phyloP scores from a whole-genome alignment of 352 stramenopile genomes.

The Globisporangium middletonii region DNA sequence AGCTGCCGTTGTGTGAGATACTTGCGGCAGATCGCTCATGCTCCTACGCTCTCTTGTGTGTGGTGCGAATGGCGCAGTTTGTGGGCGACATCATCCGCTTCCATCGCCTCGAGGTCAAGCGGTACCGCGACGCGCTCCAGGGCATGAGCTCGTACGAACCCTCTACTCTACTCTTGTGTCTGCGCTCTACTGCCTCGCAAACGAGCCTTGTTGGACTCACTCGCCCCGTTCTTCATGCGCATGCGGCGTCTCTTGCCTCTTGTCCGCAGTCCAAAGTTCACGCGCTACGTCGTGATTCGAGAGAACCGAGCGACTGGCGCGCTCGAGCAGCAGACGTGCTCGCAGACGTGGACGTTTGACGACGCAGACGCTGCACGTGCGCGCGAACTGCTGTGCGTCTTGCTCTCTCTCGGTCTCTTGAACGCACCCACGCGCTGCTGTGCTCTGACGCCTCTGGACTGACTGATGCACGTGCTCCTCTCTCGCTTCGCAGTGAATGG shows the following conservation, averaged over 20 bases:
- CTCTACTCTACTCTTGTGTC: background rate
- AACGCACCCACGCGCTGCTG: background rate
- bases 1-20: background rate
- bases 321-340: slow-evolving; percentile 44
- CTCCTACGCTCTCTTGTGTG: background rate
- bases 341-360: slow-evolving; percentile 58
- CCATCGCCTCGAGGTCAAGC: slow-evolving; percentile 67
- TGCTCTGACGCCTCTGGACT: background rate
- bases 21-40: background rate
- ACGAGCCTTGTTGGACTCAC: too few species aligned
- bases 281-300: slow-evolving; percentile 58
- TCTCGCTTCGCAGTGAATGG: slow-evolving; percentile 34
- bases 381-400: slow-evolving; percentile 31
- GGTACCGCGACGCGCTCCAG: slow-evolving; percentile 50
- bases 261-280: slow-evolving; percentile 12
- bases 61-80: slow-evolving; percentile 22
- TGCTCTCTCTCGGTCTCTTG: background rate
- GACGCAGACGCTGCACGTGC: slow-evolving; percentile 38
- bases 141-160: slow-evolving; percentile 40
- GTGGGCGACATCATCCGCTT: slow-evolving; percentile 77
- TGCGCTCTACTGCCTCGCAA: background rate
- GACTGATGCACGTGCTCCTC: background rate
- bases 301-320: slow-evolving; percentile 15
- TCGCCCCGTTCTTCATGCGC: background rate
- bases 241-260: background rate